Conservation (phyloP, 2,329 filamentous ascomycete species). For the Aureobasidium subglaciale region DNA sequence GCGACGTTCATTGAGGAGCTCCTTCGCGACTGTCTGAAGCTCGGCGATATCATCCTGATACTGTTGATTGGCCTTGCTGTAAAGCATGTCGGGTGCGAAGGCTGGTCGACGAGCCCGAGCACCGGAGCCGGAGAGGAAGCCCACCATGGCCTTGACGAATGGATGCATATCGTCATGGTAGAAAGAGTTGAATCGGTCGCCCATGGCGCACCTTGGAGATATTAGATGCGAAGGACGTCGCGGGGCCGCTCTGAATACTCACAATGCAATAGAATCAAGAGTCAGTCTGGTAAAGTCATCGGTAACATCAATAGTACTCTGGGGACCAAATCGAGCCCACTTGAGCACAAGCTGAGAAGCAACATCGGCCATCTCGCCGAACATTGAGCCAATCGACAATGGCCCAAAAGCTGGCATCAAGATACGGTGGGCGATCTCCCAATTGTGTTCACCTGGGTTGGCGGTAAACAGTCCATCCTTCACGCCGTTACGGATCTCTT, state of each 20-base stretch:
- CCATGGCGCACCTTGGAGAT: not conserved
- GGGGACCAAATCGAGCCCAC: constrained; percentile 3
- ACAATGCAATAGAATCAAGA: not conserved
- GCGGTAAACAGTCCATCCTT: not conserved
- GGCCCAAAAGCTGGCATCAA: constrained; percentile 43
- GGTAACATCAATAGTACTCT: not conserved
- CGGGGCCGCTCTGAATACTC: not conserved
- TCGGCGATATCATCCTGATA: not conserved
- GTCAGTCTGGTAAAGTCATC: not conserved
- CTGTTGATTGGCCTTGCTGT: not conserved
- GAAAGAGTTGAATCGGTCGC: not conserved
- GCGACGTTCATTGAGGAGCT: not conserved
- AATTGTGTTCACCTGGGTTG: constrained; percentile 20
- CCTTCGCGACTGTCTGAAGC: not conserved
- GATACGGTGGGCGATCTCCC: constrained; percentile 35
- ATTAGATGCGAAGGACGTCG: too few species aligned
- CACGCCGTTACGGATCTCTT: not conserved
- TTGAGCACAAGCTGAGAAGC: constrained; percentile 27
- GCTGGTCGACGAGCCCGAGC: not conserved
- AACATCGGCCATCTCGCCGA: constrained; percentile 31
- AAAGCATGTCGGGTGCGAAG: not conserved
- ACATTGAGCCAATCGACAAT: constrained; percentile 38
- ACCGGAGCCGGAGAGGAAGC: not conserved
- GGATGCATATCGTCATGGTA: not conserved
- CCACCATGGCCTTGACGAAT: not conserved